Percentiles rank a stretch among this genome's conserved stretches.
These are phyloP conservation scores for Thinopyrum elongatum DNA, from an alignment of 176 grass and related monocot species.

Conservation along the genomic window DNA sequence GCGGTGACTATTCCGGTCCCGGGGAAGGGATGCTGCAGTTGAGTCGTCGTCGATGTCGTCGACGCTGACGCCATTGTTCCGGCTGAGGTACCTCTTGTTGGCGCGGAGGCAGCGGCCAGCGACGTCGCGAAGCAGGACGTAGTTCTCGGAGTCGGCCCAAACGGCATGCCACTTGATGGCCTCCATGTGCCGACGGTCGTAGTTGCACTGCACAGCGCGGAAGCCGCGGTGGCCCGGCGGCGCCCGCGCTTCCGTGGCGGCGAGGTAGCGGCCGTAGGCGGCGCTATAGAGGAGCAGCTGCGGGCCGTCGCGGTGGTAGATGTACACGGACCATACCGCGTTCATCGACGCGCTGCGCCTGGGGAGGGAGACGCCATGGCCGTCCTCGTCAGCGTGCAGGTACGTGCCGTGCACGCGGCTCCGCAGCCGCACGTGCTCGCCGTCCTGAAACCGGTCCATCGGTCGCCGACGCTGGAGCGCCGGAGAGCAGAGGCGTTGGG, in stretches of 20 bases:
- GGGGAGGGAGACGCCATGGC: neutral
- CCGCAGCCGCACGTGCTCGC: neutral
- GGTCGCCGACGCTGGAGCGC: neutral
- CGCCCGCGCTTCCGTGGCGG: neutral
- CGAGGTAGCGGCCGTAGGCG: neutral
- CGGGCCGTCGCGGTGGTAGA: neutral
- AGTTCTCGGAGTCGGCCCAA: neutral
- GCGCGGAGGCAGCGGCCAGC: neutral
- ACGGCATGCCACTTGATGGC: neutral
- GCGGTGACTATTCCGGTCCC: neutral
- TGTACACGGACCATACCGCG: neutral
- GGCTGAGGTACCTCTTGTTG: neutral
- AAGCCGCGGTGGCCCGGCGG: neutral
- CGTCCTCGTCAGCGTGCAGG: neutral
- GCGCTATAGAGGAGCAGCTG: neutral
- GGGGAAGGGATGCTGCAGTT: neutral
- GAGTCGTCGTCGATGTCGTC: neutral
- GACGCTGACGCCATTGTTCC: neutral
- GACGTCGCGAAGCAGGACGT: neutral
- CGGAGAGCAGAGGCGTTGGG: too few species aligned
- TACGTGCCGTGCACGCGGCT: neutral
- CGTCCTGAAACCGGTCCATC: neutral
- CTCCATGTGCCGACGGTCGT: neutral
- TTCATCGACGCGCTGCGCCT: neutral
- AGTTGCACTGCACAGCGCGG: neutral